Conservation (phyloP, 2,329 filamentous ascomycete species). For the Phialophora tarda region DNA sequence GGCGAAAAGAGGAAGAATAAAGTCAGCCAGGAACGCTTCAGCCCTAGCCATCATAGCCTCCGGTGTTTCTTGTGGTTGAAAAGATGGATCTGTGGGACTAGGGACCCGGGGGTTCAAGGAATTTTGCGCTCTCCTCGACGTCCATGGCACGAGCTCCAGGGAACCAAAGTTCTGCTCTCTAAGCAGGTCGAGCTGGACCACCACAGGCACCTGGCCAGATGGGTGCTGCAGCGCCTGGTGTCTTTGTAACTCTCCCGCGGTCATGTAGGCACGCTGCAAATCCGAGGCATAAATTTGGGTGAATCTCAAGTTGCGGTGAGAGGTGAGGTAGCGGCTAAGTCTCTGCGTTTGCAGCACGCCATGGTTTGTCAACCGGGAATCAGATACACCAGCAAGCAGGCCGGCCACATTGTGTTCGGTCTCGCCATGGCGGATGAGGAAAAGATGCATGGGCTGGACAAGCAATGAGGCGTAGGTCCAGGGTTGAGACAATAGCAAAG, state of each 20-base stretch:
- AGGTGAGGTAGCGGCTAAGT: conserved; percentile 70
- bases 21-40: conserved; percentile 68
- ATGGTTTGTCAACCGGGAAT: conserved; percentile 81
- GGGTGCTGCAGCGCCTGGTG: conserved; percentile 52
- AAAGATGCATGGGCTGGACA: conserved; percentile 61
- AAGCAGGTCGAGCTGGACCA: conserved; percentile 39
- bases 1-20: conserved; percentile 65
- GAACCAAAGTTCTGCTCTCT: conserved; percentile 51
- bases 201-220: conserved; percentile 15
- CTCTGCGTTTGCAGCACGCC: conserved; percentile 78
- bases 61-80: conserved; percentile 68
- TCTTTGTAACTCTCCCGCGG: conserved; percentile 69
- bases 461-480: neutral
- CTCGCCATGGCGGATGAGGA: conserved; percentile 85
- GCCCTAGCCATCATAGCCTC: conserved; percentile 69
- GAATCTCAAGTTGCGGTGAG: conserved; percentile 65
- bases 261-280: conserved; percentile 73
- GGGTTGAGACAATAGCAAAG: neutral
- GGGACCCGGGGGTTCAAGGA: conserved; percentile 13
- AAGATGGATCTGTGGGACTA: conserved; percentile 48
- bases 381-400: conserved; percentile 70
- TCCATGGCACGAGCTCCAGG: conserved; percentile 46
- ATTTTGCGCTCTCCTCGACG: conserved; percentile 34
- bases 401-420: conserved; percentile 84
- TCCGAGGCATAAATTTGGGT: conserved; percentile 78